These are phyloP conservation scores for Schwanniomyces polymorphus DNA, from an alignment of 805 yeast genomes.

Conservation along the genomic window DNA sequence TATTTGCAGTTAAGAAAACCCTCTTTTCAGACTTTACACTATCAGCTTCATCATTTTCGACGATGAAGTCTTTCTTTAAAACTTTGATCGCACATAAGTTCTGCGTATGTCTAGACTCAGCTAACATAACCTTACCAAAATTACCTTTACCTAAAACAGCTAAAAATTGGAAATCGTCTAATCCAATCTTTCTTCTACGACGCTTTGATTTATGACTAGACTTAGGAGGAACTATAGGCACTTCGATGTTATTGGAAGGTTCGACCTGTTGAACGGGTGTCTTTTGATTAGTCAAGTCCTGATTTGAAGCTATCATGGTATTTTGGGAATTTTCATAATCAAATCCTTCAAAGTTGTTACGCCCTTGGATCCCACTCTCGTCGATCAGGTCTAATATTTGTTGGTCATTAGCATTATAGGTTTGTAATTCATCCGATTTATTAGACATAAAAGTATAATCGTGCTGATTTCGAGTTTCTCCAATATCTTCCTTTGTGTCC, in stretches of 20 bases:
- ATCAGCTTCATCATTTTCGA: slow-evolving; percentile 94
- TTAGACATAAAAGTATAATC: slow-evolving; percentile 23
- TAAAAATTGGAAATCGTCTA: slow-evolving; percentile 91
- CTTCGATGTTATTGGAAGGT: not conserved
- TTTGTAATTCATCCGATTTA: slow-evolving; percentile 17
- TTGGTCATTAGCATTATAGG: slow-evolving; percentile 5
- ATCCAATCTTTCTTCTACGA: slow-evolving; percentile 73
- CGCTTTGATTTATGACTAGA: slow-evolving; percentile 27
- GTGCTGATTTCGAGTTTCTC: slow-evolving; percentile 1
- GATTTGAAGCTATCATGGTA: slow-evolving; percentile 10
- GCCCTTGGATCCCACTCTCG: slow-evolving; percentile 6
- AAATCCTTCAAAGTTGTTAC: slow-evolving; percentile 28
- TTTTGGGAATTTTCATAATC: slow-evolving; percentile 17
- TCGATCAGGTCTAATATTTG: slow-evolving; percentile 5
- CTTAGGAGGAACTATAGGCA: slow-evolving; percentile 19
- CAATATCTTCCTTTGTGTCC: slow-evolving; percentile 1
- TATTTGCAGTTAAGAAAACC: slow-evolving; percentile 81
- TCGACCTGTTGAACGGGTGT: not conserved
- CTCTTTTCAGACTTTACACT: slow-evolving; percentile 93
- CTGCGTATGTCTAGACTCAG: slow-evolving; percentile 82
- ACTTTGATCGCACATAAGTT: slow-evolving; percentile 94
- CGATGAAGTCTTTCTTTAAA: slow-evolving; percentile 90
- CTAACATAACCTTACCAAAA: slow-evolving; percentile 97
- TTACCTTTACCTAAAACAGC: slow-evolving; percentile 98
- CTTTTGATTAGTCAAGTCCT: not conserved